A percentile compares a stretch with the other conserved stretches of the same genome.
Conservation (phyloP, 2,329 filamentous ascomycete genomes). For the Albophoma yamanashiensis region DNA sequence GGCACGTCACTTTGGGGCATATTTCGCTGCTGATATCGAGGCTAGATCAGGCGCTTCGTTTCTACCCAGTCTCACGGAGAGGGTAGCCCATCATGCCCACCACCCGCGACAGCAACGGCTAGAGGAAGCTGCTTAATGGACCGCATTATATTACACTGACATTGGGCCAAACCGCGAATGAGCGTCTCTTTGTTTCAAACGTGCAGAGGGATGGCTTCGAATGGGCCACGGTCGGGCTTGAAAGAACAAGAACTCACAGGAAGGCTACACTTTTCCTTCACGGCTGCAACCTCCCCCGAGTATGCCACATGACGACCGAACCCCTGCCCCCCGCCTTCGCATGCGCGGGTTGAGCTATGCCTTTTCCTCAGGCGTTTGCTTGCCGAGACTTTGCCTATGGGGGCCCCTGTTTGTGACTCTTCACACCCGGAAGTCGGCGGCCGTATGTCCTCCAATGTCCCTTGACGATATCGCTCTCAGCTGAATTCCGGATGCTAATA, state of each 20-base stretch:
- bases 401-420: background rate
- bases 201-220: background rate
- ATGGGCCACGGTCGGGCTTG: no score
- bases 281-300: background rate
- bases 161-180: background rate
- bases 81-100: background rate
- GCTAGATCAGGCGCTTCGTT: background rate
- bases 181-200: background rate
- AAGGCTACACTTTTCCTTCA: background rate
- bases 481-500: no score
- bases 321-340: background rate
- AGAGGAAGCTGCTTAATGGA: background rate
- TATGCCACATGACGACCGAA: background rate
- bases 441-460: background rate
- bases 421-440: background rate
- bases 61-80: background rate
- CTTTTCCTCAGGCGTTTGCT: background rate
- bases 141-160: background rate
- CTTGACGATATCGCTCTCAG: background rate
- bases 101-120: background rate
- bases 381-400: background rate
- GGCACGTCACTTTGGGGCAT: background rate
- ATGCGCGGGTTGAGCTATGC: background rate
- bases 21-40: background rate
- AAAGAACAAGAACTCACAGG: background rate